phyloP scores from a whole-genome alignment of 805 yeast species.

The Saccharomycopsis javanensis region DNA sequence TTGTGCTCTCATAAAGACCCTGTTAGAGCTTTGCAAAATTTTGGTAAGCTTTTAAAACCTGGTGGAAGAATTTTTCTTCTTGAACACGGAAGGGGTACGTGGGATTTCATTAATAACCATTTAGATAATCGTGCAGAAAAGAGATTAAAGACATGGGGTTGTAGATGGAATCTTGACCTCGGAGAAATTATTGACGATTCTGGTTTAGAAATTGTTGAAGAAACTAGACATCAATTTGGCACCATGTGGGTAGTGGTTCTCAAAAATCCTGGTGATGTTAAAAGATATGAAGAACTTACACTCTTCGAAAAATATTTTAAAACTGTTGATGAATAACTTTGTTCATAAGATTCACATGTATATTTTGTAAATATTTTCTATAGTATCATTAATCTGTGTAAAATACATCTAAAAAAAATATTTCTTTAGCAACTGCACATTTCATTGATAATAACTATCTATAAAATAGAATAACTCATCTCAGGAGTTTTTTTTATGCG shows the following conservation, averaged over 20 bases:
- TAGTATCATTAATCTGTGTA: background rate
- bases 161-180: conserved; percentile 94
- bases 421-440: too few species aligned
- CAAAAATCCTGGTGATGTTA: conserved; percentile 60
- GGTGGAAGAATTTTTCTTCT: conserved; percentile 81
- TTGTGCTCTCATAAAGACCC: conserved; percentile 95
- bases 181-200: conserved; percentile 78
- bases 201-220: conserved; percentile 74
- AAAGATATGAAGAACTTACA: conserved; percentile 23
- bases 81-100: conserved; percentile 88
- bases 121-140: conserved; percentile 76
- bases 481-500: background rate
- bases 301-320: conserved; percentile 19
- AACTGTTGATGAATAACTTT: background rate
- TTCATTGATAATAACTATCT: background rate
- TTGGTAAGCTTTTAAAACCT: conserved; percentile 66
- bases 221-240: conserved; percentile 77
- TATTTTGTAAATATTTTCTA: background rate
- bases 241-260: conserved; percentile 84
- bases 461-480: background rate
- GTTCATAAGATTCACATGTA: background rate
- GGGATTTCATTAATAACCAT: conserved; percentile 65
- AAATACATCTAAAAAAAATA: too few species aligned
- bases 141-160: conserved; percentile 88
- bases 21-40: conserved; percentile 64